Evolutionary conservation across 2,329 filamentous ascomycete species (phyloP), one percentile per base, ranked within the genome.

Genomic region (Epichloe sibirici): DNA sequence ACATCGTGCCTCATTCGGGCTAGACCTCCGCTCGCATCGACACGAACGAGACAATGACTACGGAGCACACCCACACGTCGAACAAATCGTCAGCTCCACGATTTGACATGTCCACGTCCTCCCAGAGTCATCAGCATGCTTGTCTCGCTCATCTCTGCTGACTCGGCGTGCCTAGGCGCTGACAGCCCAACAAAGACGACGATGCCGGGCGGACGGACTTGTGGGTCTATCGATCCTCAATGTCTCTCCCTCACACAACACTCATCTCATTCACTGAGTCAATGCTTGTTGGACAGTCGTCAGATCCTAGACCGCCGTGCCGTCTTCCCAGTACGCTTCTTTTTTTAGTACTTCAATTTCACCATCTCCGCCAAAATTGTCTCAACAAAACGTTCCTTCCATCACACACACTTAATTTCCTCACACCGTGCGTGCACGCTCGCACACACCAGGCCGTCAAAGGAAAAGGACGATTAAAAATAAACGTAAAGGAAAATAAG

Each of bases 331-430:
- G 39, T 44, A 21, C 28, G 17, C 28, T 35, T 47, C 51, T n/a
- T 52, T 52, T 52, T 52, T 52, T 52, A 52, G 51, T 21, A 49
- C 31, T 28, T 45, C 51, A 51, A 53, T 51, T 48, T 53, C 52
- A 53, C 25, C 45, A 34, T 39, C 17, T 44, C 34, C 21, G 42
- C 23, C n/a, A 12, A 34, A 40, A 13, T 45, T 53, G 52, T 51
- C 52, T 53, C 45, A 53, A 17, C 17, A 17, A 17, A 45, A 39
- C n/a, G 37, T 38, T 5, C 21, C 6, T 35, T n/a, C 34, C 31
- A 45, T 49, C 28, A 45, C 31, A 40, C 51, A 48, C 45, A 28
- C 23, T 11, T n/a, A 34, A n/a, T 15, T 34, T n/a, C 11, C 25
- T 37, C 37, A 7, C 9, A 40, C 34, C 37, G 37, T 23, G 7